phyloP scores from a whole-genome alignment of 345 rosid species.

The Aethionema arabicum region DNA sequence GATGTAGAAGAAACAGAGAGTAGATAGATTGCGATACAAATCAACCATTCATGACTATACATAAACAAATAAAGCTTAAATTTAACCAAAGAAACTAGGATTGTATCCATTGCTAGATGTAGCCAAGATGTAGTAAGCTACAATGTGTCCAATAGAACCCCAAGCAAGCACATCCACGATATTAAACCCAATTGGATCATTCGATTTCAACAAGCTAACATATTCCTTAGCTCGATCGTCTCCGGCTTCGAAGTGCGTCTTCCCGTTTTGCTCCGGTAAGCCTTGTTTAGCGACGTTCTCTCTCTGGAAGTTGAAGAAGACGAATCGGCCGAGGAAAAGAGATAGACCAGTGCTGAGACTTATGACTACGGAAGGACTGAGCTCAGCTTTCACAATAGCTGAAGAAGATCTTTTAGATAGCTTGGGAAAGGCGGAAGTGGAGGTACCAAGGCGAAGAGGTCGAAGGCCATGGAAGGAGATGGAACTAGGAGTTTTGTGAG shows the following conservation, averaged over 20 bases:
- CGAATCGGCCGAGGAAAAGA: slow-evolving; percentile 89
- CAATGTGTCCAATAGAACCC: slow-evolving; percentile 98
- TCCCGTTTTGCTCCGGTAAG: slow-evolving; percentile 91
- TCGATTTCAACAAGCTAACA: slow-evolving; percentile 85
- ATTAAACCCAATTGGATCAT: slow-evolving; percentile 95
- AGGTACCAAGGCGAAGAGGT: slow-evolving; percentile 34
- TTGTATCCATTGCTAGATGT: slow-evolving; percentile 94
- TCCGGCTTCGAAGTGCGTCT: slow-evolving; percentile 93
- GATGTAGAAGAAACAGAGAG: neutral
- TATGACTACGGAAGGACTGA: slow-evolving; percentile 69
- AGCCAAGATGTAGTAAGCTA: slow-evolving; percentile 95
- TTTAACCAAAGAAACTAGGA: slow-evolving; percentile 71
- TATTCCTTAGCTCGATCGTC: slow-evolving; percentile 93
- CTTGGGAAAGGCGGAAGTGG: slow-evolving; percentile 27
- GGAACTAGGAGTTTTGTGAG: slow-evolving; percentile 31
- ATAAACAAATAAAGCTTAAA: neutral
- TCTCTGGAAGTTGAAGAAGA: slow-evolving; percentile 98
- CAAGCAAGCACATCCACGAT: slow-evolving; percentile 97
- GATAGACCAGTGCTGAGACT: slow-evolving; percentile 97
- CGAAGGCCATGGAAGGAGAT: slow-evolving; percentile 48
- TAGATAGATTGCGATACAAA: slow-evolving; percentile 30
- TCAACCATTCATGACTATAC: slow-evolving; percentile 12
- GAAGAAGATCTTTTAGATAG: slow-evolving; percentile 38
- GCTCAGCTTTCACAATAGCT: slow-evolving; percentile 58
- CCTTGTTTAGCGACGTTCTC: slow-evolving; percentile 95